Base-by-base conservation (phyloP, 371 early-diverging fungal genomes). In the Quaeritorhiza haematococci region DNA sequence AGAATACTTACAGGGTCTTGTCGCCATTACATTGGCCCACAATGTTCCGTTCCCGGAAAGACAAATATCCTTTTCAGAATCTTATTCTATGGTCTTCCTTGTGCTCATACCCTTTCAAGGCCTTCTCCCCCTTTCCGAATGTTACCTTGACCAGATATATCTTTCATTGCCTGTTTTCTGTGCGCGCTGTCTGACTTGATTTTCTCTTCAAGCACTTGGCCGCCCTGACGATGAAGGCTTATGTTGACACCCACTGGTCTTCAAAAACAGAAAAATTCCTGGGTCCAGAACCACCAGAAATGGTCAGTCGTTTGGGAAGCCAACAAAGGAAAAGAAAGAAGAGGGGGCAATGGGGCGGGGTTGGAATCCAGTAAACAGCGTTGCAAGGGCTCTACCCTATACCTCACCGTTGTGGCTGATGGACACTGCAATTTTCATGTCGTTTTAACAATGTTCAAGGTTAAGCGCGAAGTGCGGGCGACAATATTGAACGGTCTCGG, bases 241-340 rank as follows among this genome's bases (percentile, higher is more conserved):
- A 87, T 61, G 73, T 92, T 17, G 82, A 83, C 54, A 79, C 76
- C 3, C 85, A 89, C 69, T 93, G 94, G 94, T 83, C 88, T 8
- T 46, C 76, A 19, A 75, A 78, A 50, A 66, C 73, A 19, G 78
- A 81, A 21, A 78, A 74, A 26, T 87, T 85, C 55, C 53, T 66
- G 42, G 86, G 75, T 0, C 83, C 81, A 42, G 84, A 83, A 53
- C 66, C 80, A 5, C 66, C 74, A 17, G n/a, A n/a, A n/a, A n/a
- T n/a, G n/a, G n/a, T n/a, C n/a, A n/a, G n/a, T n/a, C n/a, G n/a
- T n/a, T n/a, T n/a, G n/a, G n/a, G n/a, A n/a, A n/a, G n/a, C n/a
- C n/a, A n/a, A n/a, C n/a, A n/a, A n/a, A n/a, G n/a, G n/a, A n/a
- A n/a, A n/a, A n/a, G n/a, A n/a, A n/a, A n/a, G n/a, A n/a, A n/a